Evolutionary conservation across 2,329 filamentous ascomycete species (phyloP), one percentile per base, ranked within the genome.

Genomic region (Akanthomyces lecanii): DNA sequence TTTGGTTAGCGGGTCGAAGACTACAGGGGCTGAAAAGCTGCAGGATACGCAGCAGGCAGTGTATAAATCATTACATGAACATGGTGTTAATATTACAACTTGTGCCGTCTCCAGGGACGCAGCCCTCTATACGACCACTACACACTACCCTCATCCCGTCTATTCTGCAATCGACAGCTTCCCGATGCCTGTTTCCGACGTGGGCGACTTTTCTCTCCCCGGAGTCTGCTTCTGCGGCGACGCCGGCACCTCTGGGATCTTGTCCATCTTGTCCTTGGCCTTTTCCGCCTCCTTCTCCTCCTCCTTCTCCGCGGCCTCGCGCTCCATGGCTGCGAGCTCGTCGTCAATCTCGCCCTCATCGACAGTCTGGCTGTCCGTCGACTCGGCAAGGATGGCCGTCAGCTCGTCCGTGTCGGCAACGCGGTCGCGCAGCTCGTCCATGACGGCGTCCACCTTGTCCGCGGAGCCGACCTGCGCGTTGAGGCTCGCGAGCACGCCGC

Each of bases 341-440:
- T 94, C 90, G 68, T 97, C 92, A 62, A 98, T 85, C 73, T 96
- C 93, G 23, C 72, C 82, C 71, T 97, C 93, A 73, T 97, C 91
- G 38, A 96, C 80, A 1, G 74, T 74, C 47, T 69, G 72, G 16
- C 33, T 36, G 33, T 76, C 78, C 14, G 77, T 81, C 6, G 71
- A 69, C 68, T 95, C 91, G 59, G 87, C 86, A 66, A 98, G 83
- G 47, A 94, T 88, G 62, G 83, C 85, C 33, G 87, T 86, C 25
- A 98, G 85, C 77, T 98, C 94, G 71, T 97, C 92, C 28, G 89
- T 87, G 69, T 89, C 86, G 58, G 79, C 83, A 85, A 95, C 95
- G 77, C 96, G 88, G 68, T 93, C 89, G 59, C 89, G 84, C 70
- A 97, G 77, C 55, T 83, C 82, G 67, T 91, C 89, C 58, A 96